Base-by-base conservation (phyloP, 2,329 filamentous ascomycete genomes). In the Colletotrichum sp. region DNA sequence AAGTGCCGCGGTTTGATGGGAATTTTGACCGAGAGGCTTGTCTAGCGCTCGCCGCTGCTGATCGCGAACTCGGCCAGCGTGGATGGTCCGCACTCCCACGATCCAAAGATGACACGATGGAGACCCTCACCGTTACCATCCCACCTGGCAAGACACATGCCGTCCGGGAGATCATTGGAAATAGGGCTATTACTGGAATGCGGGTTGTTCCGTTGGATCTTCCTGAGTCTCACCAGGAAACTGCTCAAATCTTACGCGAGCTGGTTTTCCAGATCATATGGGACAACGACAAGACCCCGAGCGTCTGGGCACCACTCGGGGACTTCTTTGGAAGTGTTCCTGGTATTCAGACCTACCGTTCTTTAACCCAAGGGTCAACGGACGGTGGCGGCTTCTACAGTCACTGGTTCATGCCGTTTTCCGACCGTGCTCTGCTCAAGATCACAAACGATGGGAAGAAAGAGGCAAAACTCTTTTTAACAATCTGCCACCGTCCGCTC, bases 401-500 rank as follows among this genome's bases (percentile, higher is more conserved):
- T 28, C 73, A 75, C 34, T 75, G 73, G 73, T 75, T 68, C 43
- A 75, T 75, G 73, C 73, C 73, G 5, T 75, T 75, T 24, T 73
- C 73, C 43, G 70, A 75, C 16, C 56, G 70, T 4, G 73, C 73
- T 15, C 13, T 68, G 21, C 48, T 75, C 38, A 65, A 65, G 56
- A 36, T 75, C n/a, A 67, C 43, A 15, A 75, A 75, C 28, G 73
- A 75, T 38, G 73, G 73, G 13, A 55, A 65, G 21, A 67, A 73
- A 12, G 73, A 75, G 56, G 56, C 52, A 24, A 68, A 72, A n/a
- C 56, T 75, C 16, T 58, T 75, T 7, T 38, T 75, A 24, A 65
- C 64, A 1, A 65, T 75, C 32, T 72, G 69, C 21, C 73, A 75
- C 18, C 70, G 70, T n/a, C 64, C 70, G 9, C 21, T 75, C 2